A percentile compares a stretch with the other conserved stretches of the same genome.
phyloP scores from a whole-genome alignment of 495 filamentous ascomycete species.

The Penicillium canescens region DNA sequence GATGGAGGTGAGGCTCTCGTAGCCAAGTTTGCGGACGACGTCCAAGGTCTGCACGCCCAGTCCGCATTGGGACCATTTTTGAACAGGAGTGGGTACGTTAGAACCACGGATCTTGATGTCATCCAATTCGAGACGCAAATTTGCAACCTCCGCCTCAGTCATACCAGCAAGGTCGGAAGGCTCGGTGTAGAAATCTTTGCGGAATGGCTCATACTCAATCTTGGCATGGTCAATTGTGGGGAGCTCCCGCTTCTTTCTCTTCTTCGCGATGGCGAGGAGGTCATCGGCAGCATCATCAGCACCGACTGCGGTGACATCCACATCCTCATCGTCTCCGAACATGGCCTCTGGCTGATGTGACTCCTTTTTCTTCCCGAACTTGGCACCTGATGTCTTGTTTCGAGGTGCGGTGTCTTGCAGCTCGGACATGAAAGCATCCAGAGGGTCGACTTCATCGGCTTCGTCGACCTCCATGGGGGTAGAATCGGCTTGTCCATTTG shows the following conservation, averaged over 20 bases:
- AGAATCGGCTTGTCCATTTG: slow-evolving; percentile 34
- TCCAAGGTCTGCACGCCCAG: slow-evolving; percentile 85
- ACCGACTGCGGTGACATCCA: slow-evolving; percentile 67
- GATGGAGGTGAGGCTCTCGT: slow-evolving; percentile 85
- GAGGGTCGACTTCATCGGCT: slow-evolving; percentile 82
- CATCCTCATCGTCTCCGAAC: slow-evolving; percentile 81
- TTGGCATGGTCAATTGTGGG: slow-evolving; percentile 83
- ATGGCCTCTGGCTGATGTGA: slow-evolving; percentile 74
- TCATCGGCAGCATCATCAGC: slow-evolving; percentile 75
- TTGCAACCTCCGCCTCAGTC: slow-evolving; percentile 81
- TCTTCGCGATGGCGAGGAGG: slow-evolving; percentile 79
- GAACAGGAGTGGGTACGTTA: slow-evolving; percentile 87
- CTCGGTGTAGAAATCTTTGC: slow-evolving; percentile 93
- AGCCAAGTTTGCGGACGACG: slow-evolving; percentile 80
- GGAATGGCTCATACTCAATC: slow-evolving; percentile 78
- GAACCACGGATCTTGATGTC: slow-evolving; percentile 90
- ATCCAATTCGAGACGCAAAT: slow-evolving; percentile 82
- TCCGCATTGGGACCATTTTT: slow-evolving; percentile 96
- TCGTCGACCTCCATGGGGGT: slow-evolving; percentile 39
- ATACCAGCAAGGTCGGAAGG: slow-evolving; percentile 80
- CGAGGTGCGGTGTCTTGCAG: slow-evolving; percentile 58
- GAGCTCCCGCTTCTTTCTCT: slow-evolving; percentile 97
- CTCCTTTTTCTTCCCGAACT: slow-evolving; percentile 45
- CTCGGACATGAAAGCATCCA: slow-evolving; percentile 94
- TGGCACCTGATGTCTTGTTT: slow-evolving; percentile 40